These are phyloP conservation scores for Brassica hybrid DNA, from an alignment of 441 rosid genomes.

Conservation along the genomic window DNA sequence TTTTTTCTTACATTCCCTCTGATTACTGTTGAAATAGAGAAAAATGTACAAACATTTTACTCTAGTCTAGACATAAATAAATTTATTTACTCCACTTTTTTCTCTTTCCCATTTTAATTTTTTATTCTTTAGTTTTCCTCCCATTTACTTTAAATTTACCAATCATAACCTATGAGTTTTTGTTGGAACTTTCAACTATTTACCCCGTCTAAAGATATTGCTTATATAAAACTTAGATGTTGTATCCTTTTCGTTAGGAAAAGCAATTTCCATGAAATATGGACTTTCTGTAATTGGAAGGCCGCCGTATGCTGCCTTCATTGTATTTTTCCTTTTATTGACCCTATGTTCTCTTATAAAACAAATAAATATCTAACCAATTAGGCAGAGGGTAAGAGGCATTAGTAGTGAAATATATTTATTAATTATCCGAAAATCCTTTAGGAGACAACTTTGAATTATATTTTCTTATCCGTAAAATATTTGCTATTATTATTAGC, in stretches of 20 bases:
- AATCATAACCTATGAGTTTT: no score
- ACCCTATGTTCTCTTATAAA: conserved; percentile 13
- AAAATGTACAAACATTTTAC: no score
- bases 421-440: conserved; percentile 25
- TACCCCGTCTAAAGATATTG: neutral
- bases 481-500: neutral
- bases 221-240: conserved; percentile 6
- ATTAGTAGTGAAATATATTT: conserved; percentile 18
- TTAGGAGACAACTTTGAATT: conserved; percentile 1
- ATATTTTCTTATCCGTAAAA: conserved; percentile 15
- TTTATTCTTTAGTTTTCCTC: no score
- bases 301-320: conserved; percentile 29
- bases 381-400: conserved; percentile 21
- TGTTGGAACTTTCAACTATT: neutral
- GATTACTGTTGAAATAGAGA: no score
- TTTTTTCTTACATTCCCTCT: no score
- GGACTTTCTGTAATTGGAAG: conserved; percentile 46
- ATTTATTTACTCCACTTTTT: no score
- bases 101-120: no score
- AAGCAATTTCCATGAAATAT: conserved; percentile 34
- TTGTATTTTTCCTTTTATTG: conserved; percentile 35
- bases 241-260: neutral
- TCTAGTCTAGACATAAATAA: no score
- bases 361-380: neutral
- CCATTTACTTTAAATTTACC: no score